phyloP scores from a whole-genome alignment of 1,284 basidiomycete species.

The Boletellus dicymbophilus region DNA sequence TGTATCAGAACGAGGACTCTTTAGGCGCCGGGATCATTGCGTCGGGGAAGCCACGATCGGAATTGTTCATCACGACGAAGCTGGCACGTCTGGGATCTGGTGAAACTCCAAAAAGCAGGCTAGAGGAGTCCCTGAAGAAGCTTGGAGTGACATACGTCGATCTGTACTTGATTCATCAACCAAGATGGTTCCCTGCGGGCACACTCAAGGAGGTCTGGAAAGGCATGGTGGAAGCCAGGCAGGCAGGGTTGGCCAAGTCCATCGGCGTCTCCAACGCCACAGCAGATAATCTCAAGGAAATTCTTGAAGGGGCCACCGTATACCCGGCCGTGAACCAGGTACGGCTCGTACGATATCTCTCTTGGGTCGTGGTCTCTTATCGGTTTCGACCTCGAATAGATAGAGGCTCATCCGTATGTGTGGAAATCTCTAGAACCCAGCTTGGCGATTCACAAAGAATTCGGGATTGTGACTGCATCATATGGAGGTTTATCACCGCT shows the following conservation, averaged over 20 bases:
- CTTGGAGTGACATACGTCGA: constrained; percentile 74
- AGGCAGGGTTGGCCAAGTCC: constrained; percentile 68
- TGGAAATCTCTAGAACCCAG: constrained; percentile 59
- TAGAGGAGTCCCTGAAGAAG: constrained; percentile 58
- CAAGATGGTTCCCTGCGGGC: constrained; percentile 40
- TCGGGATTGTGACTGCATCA: constrained; percentile 67
- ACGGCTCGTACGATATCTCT: constrained; percentile 1
- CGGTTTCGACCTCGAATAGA: constrained; percentile 41
- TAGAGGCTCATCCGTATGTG: constrained; percentile 84
- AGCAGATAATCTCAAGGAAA: constrained; percentile 62
- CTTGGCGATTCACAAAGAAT: constrained; percentile 53
- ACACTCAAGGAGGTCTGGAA: constrained; percentile 64
- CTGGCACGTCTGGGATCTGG: neutral
- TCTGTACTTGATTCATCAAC: constrained; percentile 72
- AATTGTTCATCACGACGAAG: neutral
- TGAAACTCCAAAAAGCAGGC: constrained; percentile 15
- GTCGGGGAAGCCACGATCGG: neutral
- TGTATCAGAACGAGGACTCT: constrained; percentile 39
- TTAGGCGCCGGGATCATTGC: neutral
- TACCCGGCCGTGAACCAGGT: constrained; percentile 83
- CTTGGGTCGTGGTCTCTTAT: constrained; percentile 8
- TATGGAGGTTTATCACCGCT: constrained; percentile 69
- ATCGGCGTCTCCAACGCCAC: constrained; percentile 89
- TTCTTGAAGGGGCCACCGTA: constrained; percentile 60
- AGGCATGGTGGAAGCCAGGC: constrained; percentile 68